These are phyloP conservation scores for Penicillium rolfsii DNA, from an alignment of 2,329 filamentous ascomycete genomes.

Conservation along the genomic window DNA sequence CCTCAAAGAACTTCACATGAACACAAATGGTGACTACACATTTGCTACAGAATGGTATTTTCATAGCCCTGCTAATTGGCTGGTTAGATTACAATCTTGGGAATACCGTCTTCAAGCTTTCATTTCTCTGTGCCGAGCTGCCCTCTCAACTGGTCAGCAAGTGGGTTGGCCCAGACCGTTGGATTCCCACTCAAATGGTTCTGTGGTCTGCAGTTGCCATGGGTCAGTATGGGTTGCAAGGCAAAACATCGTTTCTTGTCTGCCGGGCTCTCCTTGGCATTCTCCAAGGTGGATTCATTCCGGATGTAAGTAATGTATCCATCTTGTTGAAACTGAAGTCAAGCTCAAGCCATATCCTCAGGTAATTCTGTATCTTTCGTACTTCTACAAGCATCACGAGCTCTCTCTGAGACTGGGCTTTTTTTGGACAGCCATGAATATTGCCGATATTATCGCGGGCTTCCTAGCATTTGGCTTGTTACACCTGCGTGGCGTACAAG, in stretches of 20 bases:
- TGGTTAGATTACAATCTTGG: slow-evolving; percentile 56
- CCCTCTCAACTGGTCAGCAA: slow-evolving; percentile 62
- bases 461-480: slow-evolving; percentile 50
- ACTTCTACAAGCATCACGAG: slow-evolving; percentile 71
- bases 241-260: slow-evolving; percentile 42
- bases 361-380: slow-evolving; percentile 61
- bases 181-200: slow-evolving; percentile 58
- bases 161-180: slow-evolving; percentile 57
- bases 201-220: slow-evolving; percentile 55
- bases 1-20: slow-evolving; percentile 45
- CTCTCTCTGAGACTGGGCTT: slow-evolving; percentile 54
- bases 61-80: slow-evolving; percentile 42
- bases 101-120: slow-evolving; percentile 59
- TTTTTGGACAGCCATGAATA: slow-evolving; percentile 29
- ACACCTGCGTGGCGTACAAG: slow-evolving; percentile 39
- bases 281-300: slow-evolving; percentile 61
- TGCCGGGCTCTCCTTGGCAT: slow-evolving; percentile 47
- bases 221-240: slow-evolving; percentile 51
- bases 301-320: slow-evolving; percentile 49
- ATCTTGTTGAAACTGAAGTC: background rate
- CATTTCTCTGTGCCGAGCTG: slow-evolving; percentile 59
- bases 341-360: background rate
- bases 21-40: slow-evolving; percentile 30
- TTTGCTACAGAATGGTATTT: too few relatives aligned
- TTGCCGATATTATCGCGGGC: slow-evolving; percentile 51